Evolutionary conservation across 441 rosid genomes (phyloP).

Genomic region (Brassica hybrid): DNA sequence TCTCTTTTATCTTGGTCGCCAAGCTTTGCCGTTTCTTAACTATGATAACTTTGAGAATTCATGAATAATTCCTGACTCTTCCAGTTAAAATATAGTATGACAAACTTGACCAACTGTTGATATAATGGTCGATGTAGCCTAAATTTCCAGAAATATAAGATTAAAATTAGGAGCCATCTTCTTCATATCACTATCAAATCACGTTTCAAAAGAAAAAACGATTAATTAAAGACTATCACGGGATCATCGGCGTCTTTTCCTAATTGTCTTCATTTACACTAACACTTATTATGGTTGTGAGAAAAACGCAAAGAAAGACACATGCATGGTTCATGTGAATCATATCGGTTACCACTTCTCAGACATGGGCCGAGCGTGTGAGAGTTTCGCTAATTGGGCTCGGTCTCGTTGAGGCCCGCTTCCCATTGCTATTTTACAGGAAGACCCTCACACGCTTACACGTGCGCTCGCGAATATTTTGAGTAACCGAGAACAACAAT

Average conservation of each 20-base stretch:
- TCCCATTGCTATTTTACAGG: not conserved
- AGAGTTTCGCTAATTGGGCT: not conserved
- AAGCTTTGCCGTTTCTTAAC: conserved; percentile 21
- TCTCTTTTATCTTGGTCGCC: conserved; percentile 17
- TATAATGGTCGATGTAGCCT: not conserved
- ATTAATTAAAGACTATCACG: not conserved
- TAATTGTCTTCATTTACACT: not conserved
- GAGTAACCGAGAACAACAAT: not conserved
- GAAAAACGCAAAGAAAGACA: not conserved
- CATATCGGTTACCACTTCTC: not conserved
- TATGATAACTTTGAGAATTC: not conserved
- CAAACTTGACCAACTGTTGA: not conserved
- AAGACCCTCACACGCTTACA: not conserved
- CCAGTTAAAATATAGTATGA: not conserved
- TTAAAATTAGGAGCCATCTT: not conserved
- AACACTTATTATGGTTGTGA: not conserved
- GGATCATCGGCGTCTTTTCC: not conserved
- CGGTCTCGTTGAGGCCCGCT: not conserved
- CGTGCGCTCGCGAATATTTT: not conserved
- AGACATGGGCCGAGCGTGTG: not conserved
- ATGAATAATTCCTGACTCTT: not conserved
- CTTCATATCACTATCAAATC: conserved; percentile 17
- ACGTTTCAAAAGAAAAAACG: not conserved
- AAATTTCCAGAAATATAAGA: not conserved
- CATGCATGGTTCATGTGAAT: not conserved